Conservation (phyloP, 176 grass and related monocot genomes). For the Oryza australiensis region DNA sequence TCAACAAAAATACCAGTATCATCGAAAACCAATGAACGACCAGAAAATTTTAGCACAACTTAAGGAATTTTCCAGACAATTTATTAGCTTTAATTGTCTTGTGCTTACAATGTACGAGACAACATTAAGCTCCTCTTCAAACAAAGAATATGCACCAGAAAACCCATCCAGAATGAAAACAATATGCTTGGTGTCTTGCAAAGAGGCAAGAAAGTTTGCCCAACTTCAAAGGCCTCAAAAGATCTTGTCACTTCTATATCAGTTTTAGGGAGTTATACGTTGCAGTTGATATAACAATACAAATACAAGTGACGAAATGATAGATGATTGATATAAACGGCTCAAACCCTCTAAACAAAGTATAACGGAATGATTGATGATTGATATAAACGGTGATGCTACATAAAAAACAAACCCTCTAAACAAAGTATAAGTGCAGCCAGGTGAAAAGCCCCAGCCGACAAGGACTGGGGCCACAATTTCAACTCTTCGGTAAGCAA, state of each 20-base stretch:
- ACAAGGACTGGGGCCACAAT: conserved; percentile 11
- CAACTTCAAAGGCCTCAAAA: background rate
- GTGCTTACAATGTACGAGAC: background rate
- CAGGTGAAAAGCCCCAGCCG: background rate
- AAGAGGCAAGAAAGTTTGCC: background rate
- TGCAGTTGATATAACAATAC: background rate
- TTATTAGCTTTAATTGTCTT: too few species aligned
- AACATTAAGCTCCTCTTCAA: background rate
- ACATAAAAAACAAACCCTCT: background rate
- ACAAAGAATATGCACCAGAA: background rate
- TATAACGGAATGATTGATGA: background rate
- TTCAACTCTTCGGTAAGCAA: conserved; percentile 3
- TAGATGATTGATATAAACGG: background rate
- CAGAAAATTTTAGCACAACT: too few species aligned
- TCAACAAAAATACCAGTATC: too few species aligned
- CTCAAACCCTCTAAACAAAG: conserved; percentile 6
- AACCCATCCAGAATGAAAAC: background rate
- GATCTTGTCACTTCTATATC: background rate
- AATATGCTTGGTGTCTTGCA: conserved; percentile 7
- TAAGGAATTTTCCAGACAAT: too few species aligned
- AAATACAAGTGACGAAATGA: background rate
- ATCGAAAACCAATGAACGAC: too few species aligned
- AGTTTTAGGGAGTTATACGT: background rate
- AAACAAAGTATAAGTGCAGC: conserved; percentile 9
- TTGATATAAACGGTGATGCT: background rate